Evolutionary conservation across 2,329 filamentous ascomycete species (phyloP).

Genomic region (Samsoniella hepiali): DNA sequence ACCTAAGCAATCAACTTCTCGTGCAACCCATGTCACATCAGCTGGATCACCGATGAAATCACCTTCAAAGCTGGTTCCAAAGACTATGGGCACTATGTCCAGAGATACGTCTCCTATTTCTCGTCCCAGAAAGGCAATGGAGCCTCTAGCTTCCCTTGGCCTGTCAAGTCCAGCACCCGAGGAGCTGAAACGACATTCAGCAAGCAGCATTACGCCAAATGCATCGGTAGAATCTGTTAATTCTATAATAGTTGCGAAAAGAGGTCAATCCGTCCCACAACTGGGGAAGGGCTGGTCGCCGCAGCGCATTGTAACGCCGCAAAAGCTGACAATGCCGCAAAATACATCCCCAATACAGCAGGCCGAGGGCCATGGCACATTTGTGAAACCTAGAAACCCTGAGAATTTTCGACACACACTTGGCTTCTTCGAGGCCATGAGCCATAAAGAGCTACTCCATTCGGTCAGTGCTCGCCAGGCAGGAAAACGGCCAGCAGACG

Average conservation of each 20-base stretch:
- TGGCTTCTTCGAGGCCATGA: conserved; percentile 30
- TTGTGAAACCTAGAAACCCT: conserved; percentile 3
- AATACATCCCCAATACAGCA: background rate
- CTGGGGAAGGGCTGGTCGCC: conserved; percentile 8
- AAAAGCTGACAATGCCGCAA: conserved; percentile 9
- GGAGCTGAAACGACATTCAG: background rate
- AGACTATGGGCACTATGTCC: background rate
- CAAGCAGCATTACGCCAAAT: background rate
- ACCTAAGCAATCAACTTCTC: background rate
- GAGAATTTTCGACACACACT: conserved; percentile 27
- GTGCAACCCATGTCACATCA: background rate
- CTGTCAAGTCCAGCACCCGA: background rate
- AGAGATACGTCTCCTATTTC: background rate
- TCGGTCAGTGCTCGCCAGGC: background rate
- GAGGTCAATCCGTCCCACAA: background rate
- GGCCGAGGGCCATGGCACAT: conserved; percentile 5
- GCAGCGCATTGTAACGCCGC: conserved; percentile 16
- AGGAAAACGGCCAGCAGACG: background rate
- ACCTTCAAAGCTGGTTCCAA: background rate
- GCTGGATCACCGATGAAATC: background rate
- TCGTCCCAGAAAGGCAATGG: background rate
- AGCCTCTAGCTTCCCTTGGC: background rate
- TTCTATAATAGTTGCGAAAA: background rate
- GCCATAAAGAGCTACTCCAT: background rate
- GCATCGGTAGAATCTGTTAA: background rate